Conservation (phyloP, 257 asterid genomes). For the Paulownia fortunei region DNA sequence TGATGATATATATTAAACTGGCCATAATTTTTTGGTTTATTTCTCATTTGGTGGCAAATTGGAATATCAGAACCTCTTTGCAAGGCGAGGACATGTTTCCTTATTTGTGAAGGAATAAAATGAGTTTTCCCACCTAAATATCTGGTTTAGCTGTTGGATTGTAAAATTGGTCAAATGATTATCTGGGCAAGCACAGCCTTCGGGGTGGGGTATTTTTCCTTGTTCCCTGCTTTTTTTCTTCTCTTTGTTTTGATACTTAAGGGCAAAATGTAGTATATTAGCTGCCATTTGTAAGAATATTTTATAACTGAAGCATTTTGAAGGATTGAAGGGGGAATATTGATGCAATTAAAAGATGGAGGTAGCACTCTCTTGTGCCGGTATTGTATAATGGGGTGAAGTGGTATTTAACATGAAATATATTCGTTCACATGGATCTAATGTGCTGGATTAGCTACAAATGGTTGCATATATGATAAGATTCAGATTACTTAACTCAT, state of each 20-base stretch:
- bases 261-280: neutral
- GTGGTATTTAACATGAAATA: constrained; percentile 5
- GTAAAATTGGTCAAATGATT: neutral
- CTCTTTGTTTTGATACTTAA: neutral
- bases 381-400: neutral
- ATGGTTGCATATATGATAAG: neutral
- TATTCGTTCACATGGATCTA: neutral
- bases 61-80: no score
- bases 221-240: neutral
- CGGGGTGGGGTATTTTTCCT: no score
- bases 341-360: neutral
- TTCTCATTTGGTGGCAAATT: neutral
- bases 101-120: neutral
- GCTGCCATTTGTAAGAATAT: neutral
- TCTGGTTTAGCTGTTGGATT: neutral
- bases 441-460: neutral
- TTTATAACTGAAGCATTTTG: neutral
- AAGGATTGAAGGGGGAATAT: neutral
- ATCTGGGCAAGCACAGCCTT: neutral
- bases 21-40: neutral
- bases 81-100: no score
- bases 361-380: constrained; percentile 6
- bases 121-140: neutral
- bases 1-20: neutral
- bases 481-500: neutral